Evolutionary conservation across 1,284 basidiomycete genomes (phyloP), one percentile per base, ranked within the genome.

Genomic region (Xerocomus nothofagi): DNA sequence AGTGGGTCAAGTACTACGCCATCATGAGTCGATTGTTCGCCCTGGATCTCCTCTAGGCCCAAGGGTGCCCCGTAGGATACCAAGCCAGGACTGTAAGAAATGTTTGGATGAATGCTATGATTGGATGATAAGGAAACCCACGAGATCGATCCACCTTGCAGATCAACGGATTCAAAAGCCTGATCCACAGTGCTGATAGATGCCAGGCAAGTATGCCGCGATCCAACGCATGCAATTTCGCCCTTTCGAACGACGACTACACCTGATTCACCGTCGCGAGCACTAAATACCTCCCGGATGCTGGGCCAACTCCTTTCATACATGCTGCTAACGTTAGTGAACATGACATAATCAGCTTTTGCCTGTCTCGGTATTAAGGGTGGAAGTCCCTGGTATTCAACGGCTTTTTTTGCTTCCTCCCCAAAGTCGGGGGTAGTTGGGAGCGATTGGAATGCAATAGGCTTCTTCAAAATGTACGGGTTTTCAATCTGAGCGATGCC

Each of bases 11-110:
- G 68, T 15, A 81, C 76, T 9, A 44, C 55, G 12, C 91, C 90
- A 56, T 93, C 90, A 27, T 75, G 77, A 1, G 89, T 91, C 3
- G 83, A 82, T 4, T 66, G 44, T 66, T 93, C 91, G 43, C 69
- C 68, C 14, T 76, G 63, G 26, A 88, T 88, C 50, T 86, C 80
- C 43, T 77, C 72, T 15, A 88, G 62, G 6, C 81, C 86, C 10
- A 88, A 59, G 18, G 73, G 70, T 24, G 81, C 79, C 5, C 86
- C 86, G 43, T 74, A 86, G 5, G 80, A 76, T 32, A 83, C 71
- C 43, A 88, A 69, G 7, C 77, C 79, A 18, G 85, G 85, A 14
- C 78, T 81, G 40, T 30, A 40, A 43, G 9, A 39, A 37, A 24
- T 21, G 7, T n/a, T 33, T 31, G 26, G 6, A 43, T 41, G 23